Base-by-base conservation (phyloP, 2,329 filamentous ascomycete species). In the Trichoderma sp. region DNA sequence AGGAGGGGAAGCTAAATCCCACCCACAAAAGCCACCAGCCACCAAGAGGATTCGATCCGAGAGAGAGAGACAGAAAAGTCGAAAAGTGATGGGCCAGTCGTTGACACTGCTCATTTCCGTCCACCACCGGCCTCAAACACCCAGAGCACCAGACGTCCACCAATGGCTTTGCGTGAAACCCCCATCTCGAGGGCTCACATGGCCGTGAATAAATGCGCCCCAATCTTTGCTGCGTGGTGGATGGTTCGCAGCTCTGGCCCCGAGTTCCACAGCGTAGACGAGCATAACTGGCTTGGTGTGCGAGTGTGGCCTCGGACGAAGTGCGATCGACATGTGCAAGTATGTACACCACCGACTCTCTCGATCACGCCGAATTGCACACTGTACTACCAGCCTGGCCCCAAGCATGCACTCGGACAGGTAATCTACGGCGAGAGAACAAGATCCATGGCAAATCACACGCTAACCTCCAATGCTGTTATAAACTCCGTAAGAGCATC, bases 161-260 rank as follows among this genome's bases (percentile, higher is more conserved):
- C 70, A 72, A 72, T 72, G 20, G 55, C 12, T 47, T 47, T 64
- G 23, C 30, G 36, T 23, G 30, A 34, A 59, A 12, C 34, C 62
- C 53, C 61, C 53, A 34, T 34, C 66, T 50, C 30, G 15, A 30
- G 68, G 73, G 72, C 75, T 78, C 77, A 79, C 77, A 78, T 78
- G 77, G 74, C 74, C 30, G 63, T 67, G 53, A 66, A 70, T 73
- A 72, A 74, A 78, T 78, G 77, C 77, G 75, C 77, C 74, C 71
- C 72, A 63, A 70, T 76, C 71, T 71, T 73, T 69, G n/a, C 68
- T 71, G 75, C 75, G 73, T 39, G 66, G 28, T 61, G 55, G 39
- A 61, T 61, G 39, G 66, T 67, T 47, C 63, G 55, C 63, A 43
- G 26, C 23, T 62, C 23, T 58, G 20, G 20, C 6, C 28, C 17